Percentiles rank a stretch among this genome's conserved stretches.
Conservation (phyloP, 1,284 basidiomycete species). For the Moesziomyces globuligerus region DNA sequence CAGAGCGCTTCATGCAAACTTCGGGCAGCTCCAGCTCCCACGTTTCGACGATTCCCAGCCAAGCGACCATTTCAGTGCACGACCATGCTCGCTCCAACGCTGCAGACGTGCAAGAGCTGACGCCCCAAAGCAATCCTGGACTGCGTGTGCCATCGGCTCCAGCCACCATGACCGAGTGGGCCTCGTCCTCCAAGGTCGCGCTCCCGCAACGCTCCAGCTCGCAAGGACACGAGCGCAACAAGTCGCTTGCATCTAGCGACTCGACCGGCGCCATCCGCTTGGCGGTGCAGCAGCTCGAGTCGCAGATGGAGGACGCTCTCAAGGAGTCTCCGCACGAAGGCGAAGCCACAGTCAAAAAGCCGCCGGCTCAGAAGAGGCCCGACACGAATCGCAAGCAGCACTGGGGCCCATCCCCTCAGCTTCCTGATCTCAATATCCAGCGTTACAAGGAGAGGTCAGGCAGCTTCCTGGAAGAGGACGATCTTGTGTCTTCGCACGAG, state of each 20-base stretch:
- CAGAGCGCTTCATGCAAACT: constrained; percentile 29
- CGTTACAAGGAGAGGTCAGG: constrained; percentile 37
- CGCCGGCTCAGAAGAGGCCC: too few relatives aligned
- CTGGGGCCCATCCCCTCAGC: constrained; percentile 52
- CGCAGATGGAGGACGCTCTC: constrained; percentile 54
- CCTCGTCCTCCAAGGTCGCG: constrained; percentile 3
- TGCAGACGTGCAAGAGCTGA: constrained; percentile 14
- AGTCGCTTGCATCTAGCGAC: constrained; percentile 27
- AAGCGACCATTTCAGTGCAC: background rate
- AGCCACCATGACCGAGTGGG: constrained; percentile 22
- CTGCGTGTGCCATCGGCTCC: constrained; percentile 38
- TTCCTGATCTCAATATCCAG: constrained; percentile 44
- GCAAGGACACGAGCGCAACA: constrained; percentile 28
- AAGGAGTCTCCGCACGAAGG: constrained; percentile 36
- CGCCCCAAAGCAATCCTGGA: constrained; percentile 7
- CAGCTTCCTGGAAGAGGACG: constrained; percentile 53
- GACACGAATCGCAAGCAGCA: constrained; percentile 14
- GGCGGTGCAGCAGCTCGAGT: constrained; percentile 48
- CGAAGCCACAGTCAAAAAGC: constrained; percentile 22
- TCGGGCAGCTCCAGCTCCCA: constrained; percentile 15
- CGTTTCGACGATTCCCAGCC: background rate
- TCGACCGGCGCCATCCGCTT: constrained; percentile 33
- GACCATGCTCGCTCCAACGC: background rate
- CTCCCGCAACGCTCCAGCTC: constrained; percentile 46
- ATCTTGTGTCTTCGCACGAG: constrained; percentile 6